Percentiles rank a stretch among this genome's conserved stretches.
These are phyloP conservation scores for Rhizopus delemar DNA, from an alignment of 371 early-diverging fungal genomes.

Conservation along the genomic window DNA sequence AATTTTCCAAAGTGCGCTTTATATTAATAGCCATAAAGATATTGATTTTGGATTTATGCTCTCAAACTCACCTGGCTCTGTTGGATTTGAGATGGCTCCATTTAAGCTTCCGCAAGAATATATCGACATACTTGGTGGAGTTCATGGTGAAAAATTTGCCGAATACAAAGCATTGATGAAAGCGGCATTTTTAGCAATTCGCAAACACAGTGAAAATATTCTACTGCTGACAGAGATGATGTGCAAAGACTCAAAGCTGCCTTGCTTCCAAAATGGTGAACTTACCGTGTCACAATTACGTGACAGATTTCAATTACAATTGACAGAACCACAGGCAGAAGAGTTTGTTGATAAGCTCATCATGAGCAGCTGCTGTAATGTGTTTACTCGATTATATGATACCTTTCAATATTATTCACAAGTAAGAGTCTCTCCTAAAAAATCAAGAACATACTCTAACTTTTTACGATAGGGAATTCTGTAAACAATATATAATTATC, in stretches of 20 bases:
- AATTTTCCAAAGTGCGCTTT: too few relatives aligned
- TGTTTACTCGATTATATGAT: slow-evolving; percentile 97
- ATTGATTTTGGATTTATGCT: slow-evolving; percentile 99
- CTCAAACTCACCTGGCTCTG: slow-evolving; percentile 96
- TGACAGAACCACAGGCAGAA: slow-evolving; percentile 87
- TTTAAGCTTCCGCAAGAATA: slow-evolving; percentile 98
- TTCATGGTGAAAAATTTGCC: slow-evolving; percentile 75
- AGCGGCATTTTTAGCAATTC: slow-evolving; percentile 77
- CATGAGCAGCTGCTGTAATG: slow-evolving; percentile 90
- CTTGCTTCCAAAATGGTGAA: slow-evolving; percentile 75
- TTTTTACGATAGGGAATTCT: slow-evolving; percentile 11
- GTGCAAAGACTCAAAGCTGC: slow-evolving; percentile 87
- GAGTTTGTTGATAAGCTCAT: slow-evolving; percentile 91
- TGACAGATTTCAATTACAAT: slow-evolving; percentile 82
- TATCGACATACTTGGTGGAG: slow-evolving; percentile 89
- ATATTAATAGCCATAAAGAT: slow-evolving; percentile 27
- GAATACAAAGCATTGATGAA: slow-evolving; percentile 78
- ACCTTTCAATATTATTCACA: slow-evolving; percentile 98
- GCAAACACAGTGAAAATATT: slow-evolving; percentile 82
- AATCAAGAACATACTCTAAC: neutral
- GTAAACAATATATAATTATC: slow-evolving; percentile 1
- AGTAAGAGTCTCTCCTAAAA: slow-evolving; percentile 34
- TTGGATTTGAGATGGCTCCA: slow-evolving; percentile 96
- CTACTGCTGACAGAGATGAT: slow-evolving; percentile 86
- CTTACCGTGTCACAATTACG: slow-evolving; percentile 63